Percentiles rank a stretch among this genome's conserved stretches.
Conservation (phyloP, 192 early-diverging fungal genomes). For the Coemansia sp. region DNA sequence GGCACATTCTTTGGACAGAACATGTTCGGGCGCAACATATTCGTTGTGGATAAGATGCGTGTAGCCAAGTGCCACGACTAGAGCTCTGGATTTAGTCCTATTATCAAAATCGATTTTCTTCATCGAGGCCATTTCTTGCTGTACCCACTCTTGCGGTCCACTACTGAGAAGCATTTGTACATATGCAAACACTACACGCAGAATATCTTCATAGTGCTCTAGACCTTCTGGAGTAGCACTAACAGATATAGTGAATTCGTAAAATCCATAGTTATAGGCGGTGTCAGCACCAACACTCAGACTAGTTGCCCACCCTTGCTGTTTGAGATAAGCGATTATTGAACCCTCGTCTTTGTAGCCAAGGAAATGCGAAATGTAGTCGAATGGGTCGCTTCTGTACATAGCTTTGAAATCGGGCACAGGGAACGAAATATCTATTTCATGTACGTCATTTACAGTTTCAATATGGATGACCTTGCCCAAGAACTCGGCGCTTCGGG, state of each 20-base stretch:
- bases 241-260: conserved; percentile 7
- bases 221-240: conserved; percentile 17
- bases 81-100: conserved; percentile 57
- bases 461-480: too few species aligned
- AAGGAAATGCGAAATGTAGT: conserved; percentile 77
- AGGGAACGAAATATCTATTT: too few species aligned
- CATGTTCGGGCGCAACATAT: conserved; percentile 61
- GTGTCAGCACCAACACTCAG: neutral
- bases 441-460: too few species aligned
- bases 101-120: conserved; percentile 56
- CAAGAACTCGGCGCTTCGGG: too few species aligned
- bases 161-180: conserved; percentile 12
- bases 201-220: conserved; percentile 28
- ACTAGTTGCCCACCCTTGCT: conserved; percentile 76
- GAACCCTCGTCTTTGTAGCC: conserved; percentile 81
- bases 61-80: conserved; percentile 59
- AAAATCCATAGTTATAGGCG: conserved; percentile 8
- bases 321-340: conserved; percentile 73
- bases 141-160: conserved; percentile 29
- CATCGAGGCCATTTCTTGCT: conserved; percentile 36
- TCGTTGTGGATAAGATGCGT: conserved; percentile 66
- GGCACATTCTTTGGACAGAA: conserved; percentile 64
- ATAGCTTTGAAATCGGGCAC: neutral
- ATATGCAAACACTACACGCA: conserved; percentile 27
- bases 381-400: conserved; percentile 46